phyloP scores from a whole-genome alignment of 305 asterid genomes.

The Rubia peregrina region DNA sequence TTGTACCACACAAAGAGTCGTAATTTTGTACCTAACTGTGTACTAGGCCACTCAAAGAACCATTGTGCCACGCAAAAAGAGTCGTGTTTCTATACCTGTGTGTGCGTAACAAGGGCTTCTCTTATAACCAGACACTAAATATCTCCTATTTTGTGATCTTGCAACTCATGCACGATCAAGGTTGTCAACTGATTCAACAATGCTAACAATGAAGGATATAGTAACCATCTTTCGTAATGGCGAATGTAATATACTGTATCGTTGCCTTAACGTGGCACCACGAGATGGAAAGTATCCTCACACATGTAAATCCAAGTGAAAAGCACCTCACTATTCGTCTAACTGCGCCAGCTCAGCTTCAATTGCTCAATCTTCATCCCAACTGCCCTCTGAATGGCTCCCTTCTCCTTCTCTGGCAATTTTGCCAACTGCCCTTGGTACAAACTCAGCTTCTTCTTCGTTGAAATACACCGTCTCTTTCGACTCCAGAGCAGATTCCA shows the following conservation, averaged over 20 bases:
- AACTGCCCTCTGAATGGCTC: conserved; percentile 77
- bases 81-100: neutral
- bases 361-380: conserved; percentile 94
- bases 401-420: conserved; percentile 54
- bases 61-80: too few relatives aligned
- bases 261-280: neutral
- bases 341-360: conserved; percentile 85
- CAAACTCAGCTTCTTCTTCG: conserved; percentile 29
- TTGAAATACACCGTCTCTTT: too few relatives aligned
- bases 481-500: too few relatives aligned
- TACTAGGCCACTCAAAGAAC: too few relatives aligned
- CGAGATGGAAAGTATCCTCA: neutral
- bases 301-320: neutral
- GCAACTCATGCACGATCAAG: neutral
- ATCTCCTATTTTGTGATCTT: neutral
- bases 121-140: neutral
- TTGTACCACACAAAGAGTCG: too few relatives aligned
- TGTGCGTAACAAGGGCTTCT: neutral
- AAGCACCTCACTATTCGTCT: conserved; percentile 42
- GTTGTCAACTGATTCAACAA: neutral
- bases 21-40: too few relatives aligned
- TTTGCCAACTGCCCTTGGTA: conserved; percentile 48
- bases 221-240: neutral
- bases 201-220: neutral
- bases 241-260: neutral